Percentiles rank a stretch among this genome's conserved stretches.
phyloP scores from a whole-genome alignment of 768 basidiomycete species.

The Amanita rubescens region DNA sequence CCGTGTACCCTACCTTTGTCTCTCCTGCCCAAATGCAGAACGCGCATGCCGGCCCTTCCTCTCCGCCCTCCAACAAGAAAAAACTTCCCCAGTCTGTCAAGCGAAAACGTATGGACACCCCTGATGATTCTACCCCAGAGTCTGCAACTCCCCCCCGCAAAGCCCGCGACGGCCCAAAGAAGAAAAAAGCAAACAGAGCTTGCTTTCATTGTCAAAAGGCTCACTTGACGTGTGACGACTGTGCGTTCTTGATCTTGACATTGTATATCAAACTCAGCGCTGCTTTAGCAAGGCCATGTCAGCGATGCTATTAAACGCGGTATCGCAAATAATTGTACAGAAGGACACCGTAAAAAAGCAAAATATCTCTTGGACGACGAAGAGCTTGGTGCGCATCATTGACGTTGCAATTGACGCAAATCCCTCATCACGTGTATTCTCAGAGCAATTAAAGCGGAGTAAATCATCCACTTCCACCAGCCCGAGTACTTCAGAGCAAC shows the following conservation, averaged over 20 bases:
- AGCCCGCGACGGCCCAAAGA: slow-evolving; percentile 73
- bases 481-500: slow-evolving; percentile 24
- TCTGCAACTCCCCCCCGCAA: slow-evolving; percentile 39
- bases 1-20: slow-evolving; percentile 24
- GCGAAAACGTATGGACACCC: slow-evolving; percentile 56
- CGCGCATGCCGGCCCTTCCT: slow-evolving; percentile 38
- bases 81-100: slow-evolving; percentile 32
- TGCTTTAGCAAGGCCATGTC: slow-evolving; percentile 83
- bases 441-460: slow-evolving; percentile 44
- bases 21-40: slow-evolving; percentile 37
- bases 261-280: slow-evolving; percentile 10
- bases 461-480: slow-evolving; percentile 24
- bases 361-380: slow-evolving; percentile 95
- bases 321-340: slow-evolving; percentile 80
- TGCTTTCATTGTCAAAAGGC: slow-evolving; percentile 97
- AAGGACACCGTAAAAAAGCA: slow-evolving; percentile 96
- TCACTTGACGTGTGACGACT: slow-evolving; percentile 97
- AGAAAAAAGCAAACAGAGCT: slow-evolving; percentile 92
- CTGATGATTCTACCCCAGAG: slow-evolving; percentile 47
- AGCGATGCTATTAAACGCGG: slow-evolving; percentile 93
- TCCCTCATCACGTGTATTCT: slow-evolving; percentile 28
- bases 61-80: slow-evolving; percentile 30
- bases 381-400: slow-evolving; percentile 63
- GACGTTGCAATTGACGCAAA: slow-evolving; percentile 19
- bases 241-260: slow-evolving; percentile 42